A percentile compares a stretch with the other conserved stretches of the same genome.
Conservation (phyloP, 257 asterid species). For the Nicotiana tabacum region DNA sequence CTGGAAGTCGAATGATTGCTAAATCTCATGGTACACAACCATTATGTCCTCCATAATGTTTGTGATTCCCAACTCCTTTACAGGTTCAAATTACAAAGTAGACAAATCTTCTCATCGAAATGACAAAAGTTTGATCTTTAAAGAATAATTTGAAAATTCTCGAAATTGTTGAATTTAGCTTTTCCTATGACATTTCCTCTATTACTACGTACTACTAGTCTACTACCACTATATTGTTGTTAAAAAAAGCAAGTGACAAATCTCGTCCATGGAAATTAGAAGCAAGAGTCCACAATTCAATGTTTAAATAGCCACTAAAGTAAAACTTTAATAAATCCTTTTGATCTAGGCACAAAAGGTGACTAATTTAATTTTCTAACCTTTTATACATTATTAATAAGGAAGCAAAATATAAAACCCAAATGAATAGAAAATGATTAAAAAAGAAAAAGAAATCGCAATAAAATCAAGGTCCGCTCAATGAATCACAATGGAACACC, state of each 20-base stretch:
- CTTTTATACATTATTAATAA: background rate
- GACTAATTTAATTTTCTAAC: background rate
- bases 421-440: background rate
- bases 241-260: background rate
- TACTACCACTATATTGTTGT: background rate
- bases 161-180: background rate
- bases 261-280: background rate
- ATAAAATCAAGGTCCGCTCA: background rate
- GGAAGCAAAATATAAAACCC: background rate
- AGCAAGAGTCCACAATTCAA: background rate
- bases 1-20: background rate
- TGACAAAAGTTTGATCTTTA: background rate
- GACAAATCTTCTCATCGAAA: background rate
- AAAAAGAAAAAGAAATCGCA: background rate
- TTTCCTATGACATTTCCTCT: background rate
- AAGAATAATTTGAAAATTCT: background rate
- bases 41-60: constrained; percentile 1
- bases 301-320: background rate
- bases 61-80: background rate
- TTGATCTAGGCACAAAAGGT: background rate
- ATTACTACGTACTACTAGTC: background rate
- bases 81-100: constrained; percentile 3
- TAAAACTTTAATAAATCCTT: background rate
- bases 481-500: background rate
- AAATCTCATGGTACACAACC: background rate